Conservation (phyloP, 768 basidiomycete species). For the Kwoniella dendrophila region DNA sequence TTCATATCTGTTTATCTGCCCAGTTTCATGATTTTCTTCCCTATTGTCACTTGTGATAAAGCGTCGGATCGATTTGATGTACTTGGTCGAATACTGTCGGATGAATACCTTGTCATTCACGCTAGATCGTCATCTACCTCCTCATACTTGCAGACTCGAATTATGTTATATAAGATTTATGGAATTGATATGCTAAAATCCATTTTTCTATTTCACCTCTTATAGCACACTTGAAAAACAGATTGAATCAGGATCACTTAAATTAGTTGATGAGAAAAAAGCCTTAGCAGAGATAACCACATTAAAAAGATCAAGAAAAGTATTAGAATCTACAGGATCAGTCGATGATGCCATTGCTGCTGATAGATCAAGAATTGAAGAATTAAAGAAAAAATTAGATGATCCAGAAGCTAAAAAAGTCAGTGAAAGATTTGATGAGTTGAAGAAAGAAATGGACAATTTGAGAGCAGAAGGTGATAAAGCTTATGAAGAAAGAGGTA, state of each 20-base stretch:
- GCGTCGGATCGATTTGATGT: no score
- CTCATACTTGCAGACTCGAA: no score
- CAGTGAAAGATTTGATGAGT: constrained; percentile 75
- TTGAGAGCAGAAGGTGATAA: constrained; percentile 85
- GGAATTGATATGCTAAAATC: no score
- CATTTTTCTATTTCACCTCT: not conserved
- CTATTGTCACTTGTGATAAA: no score
- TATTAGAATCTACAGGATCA: constrained; percentile 77
- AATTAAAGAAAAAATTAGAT: constrained; percentile 78
- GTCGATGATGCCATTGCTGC: constrained; percentile 79
- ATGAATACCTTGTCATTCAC: no score
- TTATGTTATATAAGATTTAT: no score
- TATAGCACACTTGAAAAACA: constrained; percentile 80
- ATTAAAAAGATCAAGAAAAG: constrained; percentile 69
- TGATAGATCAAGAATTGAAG: constrained; percentile 72
- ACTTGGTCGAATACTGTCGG: no score
- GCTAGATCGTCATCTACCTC: no score
- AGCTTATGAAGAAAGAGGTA: constrained; percentile 73
- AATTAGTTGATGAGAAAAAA: constrained; percentile 92
- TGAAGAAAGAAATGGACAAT: constrained; percentile 81
- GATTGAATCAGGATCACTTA: constrained; percentile 88
- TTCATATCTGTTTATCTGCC: constrained; percentile 15
- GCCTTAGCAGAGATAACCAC: constrained; percentile 85
- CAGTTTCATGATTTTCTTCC: not conserved
- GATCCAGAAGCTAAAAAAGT: constrained; percentile 84